phyloP scores from a whole-genome alignment of 768 basidiomycete genomes.

The Russula vinacea region DNA sequence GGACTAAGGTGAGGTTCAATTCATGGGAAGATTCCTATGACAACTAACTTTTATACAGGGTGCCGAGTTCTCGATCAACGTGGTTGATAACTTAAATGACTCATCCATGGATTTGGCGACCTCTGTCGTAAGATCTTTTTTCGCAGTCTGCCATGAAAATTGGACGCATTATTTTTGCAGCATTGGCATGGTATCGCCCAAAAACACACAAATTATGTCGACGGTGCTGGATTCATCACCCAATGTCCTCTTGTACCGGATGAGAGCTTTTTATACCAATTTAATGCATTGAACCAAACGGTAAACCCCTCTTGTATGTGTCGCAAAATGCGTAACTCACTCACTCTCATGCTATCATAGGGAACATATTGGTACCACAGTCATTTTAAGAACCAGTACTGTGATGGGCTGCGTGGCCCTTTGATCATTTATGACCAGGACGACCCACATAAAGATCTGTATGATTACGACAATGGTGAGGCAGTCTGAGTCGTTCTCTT shows the following conservation, averaged over 20 bases:
- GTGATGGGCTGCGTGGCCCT: constrained; percentile 44
- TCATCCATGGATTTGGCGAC: constrained; percentile 5
- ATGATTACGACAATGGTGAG: constrained; percentile 37
- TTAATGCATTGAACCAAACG: constrained; percentile 38
- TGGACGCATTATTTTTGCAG: background rate
- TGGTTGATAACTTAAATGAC: background rate
- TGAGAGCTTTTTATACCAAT: constrained; percentile 43
- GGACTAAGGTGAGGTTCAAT: constrained; percentile 1
- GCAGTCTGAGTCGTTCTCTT: background rate
- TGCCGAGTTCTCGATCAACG: background rate
- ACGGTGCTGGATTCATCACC: constrained; percentile 34
- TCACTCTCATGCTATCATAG: background rate
- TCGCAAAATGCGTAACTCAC: background rate
- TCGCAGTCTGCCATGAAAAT: no score
- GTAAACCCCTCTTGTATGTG: background rate
- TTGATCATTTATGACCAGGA: constrained; percentile 37
- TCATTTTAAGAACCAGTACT: constrained; percentile 42
- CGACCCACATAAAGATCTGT: constrained; percentile 34
- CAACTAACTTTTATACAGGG: background rate
- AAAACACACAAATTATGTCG: constrained; percentile 25
- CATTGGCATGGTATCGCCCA: constrained; percentile 33
- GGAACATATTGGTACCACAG: constrained; percentile 44
- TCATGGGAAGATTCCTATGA: background rate
- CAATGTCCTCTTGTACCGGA: constrained; percentile 44
- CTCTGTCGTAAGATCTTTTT: constrained; percentile 7